phyloP scores from a whole-genome alignment of 1,139 yeast species.

The Geotrichum restrictum region DNA sequence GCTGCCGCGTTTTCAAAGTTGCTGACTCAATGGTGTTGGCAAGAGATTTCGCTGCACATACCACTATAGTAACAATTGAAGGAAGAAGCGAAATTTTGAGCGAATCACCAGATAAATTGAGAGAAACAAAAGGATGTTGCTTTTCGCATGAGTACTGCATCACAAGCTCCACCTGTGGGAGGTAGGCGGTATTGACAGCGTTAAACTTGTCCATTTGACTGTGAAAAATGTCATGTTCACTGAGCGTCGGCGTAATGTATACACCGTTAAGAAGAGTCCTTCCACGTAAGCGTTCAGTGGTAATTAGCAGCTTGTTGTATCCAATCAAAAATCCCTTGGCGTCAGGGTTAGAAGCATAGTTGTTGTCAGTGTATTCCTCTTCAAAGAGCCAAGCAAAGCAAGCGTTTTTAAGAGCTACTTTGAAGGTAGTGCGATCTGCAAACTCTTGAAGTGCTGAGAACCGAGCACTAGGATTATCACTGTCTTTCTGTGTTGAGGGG shows the following conservation, averaged over 20 bases:
- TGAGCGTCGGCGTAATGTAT: constrained; percentile 34
- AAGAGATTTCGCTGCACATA: constrained; percentile 19
- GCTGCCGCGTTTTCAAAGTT: background rate
- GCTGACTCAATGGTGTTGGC: constrained; percentile 16
- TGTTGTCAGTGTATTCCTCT: constrained; percentile 30
- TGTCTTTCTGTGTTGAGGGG: too few relatives aligned
- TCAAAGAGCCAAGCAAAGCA: constrained; percentile 76
- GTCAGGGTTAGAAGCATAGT: constrained; percentile 35
- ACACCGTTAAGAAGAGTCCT: constrained; percentile 40
- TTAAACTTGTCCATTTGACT: constrained; percentile 22
- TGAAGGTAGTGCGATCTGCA: constrained; percentile 43
- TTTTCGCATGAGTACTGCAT: constrained; percentile 18
- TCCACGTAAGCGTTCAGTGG: constrained; percentile 26
- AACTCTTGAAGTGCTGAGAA: constrained; percentile 17
- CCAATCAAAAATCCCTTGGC: constrained; percentile 73
- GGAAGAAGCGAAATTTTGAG: constrained; percentile 35
- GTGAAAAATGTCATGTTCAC: constrained; percentile 23
- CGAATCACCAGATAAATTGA: constrained; percentile 35
- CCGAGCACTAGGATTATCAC: background rate
- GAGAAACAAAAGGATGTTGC: constrained; percentile 23
- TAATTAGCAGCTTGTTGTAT: constrained; percentile 46
- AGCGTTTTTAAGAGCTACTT: constrained; percentile 59
- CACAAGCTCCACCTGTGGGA: constrained; percentile 34
- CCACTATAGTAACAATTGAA: constrained; percentile 31
- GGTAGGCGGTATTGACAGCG: constrained; percentile 33